Percentiles rank a stretch among this genome's conserved stretches.
phyloP scores from a whole-genome alignment of 129 eudicot species.

The Pseudognaphalium luteoalbum region DNA sequence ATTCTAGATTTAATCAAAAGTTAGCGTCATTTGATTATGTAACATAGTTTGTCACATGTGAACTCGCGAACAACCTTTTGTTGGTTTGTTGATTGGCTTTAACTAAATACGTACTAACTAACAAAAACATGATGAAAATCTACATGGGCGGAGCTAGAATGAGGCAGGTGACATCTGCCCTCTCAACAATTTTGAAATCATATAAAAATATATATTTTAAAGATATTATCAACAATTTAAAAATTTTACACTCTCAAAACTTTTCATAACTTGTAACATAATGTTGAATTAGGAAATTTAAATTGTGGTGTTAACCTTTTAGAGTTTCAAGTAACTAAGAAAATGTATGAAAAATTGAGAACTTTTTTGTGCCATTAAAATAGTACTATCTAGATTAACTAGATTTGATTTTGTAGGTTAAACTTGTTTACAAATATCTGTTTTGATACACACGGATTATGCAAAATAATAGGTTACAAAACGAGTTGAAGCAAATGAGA shows the following conservation, averaged over 20 bases:
- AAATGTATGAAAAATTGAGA: not conserved
- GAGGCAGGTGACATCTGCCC: too few species aligned
- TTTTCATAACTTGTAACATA: not conserved
- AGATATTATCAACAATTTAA: too few species aligned
- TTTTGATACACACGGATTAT: not conserved
- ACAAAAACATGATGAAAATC: not conserved
- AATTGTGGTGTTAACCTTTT: not conserved
- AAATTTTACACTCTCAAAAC: not conserved
- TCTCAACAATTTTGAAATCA: too few species aligned
- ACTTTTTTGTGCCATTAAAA: not conserved
- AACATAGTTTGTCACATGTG: not conserved
- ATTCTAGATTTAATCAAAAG: too few species aligned
- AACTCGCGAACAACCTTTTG: not conserved
- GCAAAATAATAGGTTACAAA: slow-evolving; percentile 45
- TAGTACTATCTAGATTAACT: not conserved
- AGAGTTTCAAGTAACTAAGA: not conserved
- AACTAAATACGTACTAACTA: not conserved
- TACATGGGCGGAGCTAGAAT: too few species aligned
- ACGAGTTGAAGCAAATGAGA: slow-evolving; percentile 55
- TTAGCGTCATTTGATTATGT: not conserved
- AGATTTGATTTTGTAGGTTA: slow-evolving; percentile 27
- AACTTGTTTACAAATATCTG: not conserved
- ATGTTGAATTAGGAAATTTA: not conserved
- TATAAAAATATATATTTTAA: too few species aligned
- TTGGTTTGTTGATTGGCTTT: not conserved